A percentile compares a stretch with the other conserved stretches of the same genome.
Evolutionary conservation across 2,329 filamentous ascomycete species (phyloP).

Genomic region (Trichophyton mentagrophytes): DNA sequence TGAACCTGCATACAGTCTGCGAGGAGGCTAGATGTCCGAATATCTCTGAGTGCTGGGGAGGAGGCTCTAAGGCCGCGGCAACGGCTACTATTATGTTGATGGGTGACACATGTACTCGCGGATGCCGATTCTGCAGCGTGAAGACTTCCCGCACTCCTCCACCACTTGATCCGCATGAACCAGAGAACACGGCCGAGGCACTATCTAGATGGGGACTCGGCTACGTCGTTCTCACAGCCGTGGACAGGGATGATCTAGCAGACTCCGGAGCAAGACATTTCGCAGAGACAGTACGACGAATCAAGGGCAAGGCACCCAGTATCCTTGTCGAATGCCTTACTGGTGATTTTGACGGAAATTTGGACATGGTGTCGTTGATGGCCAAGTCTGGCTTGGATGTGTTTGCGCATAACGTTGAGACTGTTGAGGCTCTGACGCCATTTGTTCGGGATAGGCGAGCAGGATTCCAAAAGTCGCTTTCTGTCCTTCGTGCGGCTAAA

Average conservation of each 20-base stretch:
- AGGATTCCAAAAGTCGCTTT: conserved; percentile 73
- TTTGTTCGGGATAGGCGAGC: conserved; percentile 81
- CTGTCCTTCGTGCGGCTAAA: conserved; percentile 72
- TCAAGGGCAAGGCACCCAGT: conserved; percentile 58
- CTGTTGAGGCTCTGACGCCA: conserved; percentile 78
- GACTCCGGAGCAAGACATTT: conserved; percentile 86
- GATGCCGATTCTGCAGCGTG: conserved; percentile 92
- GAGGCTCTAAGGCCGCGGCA: conserved; percentile 71
- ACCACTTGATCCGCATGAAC: conserved; percentile 87
- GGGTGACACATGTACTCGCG: conserved; percentile 94
- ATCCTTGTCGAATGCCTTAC: conserved; percentile 41
- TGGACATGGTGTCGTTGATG: conserved; percentile 76
- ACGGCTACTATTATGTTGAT: conserved; percentile 99
- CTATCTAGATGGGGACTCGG: conserved; percentile 84
- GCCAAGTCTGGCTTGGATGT: conserved; percentile 85
- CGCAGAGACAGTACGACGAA: conserved; percentile 84
- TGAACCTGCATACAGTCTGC: conserved; percentile 89
- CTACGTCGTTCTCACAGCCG: conserved; percentile 86
- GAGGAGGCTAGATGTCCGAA: conserved; percentile 97
- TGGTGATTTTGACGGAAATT: conserved; percentile 72
- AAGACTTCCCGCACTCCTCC: conserved; percentile 69
- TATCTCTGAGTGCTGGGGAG: conserved; percentile 96
- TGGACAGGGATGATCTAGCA: conserved; percentile 81
- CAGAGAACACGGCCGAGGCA: conserved; percentile 91
- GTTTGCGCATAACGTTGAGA: conserved; percentile 95